Evolutionary conservation across 176 grass and related monocot genomes (phyloP).

Genomic region (Zea luxurians): DNA sequence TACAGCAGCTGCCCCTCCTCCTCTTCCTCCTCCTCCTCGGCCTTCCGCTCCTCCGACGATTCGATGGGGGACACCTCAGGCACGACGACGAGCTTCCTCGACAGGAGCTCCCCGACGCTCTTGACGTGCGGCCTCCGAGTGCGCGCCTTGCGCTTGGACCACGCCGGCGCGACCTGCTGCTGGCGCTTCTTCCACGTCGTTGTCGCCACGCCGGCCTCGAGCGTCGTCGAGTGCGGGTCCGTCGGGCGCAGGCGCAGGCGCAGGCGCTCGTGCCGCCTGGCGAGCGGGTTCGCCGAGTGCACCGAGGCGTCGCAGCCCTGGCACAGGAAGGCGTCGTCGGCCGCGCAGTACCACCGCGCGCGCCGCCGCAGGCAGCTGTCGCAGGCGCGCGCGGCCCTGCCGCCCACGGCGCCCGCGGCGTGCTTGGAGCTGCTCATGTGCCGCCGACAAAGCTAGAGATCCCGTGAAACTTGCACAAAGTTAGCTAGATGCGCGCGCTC

Average conservation of each 20-base stretch:
- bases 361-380: slow-evolving; percentile 72
- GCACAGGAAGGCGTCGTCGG: slow-evolving; percentile 90
- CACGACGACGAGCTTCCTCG: slow-evolving; percentile 46
- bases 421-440: slow-evolving; percentile 39
- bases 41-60: slow-evolving; percentile 54
- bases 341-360: slow-evolving; percentile 91
- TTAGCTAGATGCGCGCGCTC: background rate
- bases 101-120: slow-evolving; percentile 45
- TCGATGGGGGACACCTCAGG: slow-evolving; percentile 46
- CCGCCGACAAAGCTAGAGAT: slow-evolving; percentile 12
- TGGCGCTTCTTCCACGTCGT: slow-evolving; percentile 6
- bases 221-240: background rate
- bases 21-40: slow-evolving; percentile 32
- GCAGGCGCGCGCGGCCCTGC: slow-evolving; percentile 74
- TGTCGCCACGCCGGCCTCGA: background rate
- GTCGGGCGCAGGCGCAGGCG: slow-evolving; percentile 53
- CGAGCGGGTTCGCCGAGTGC: slow-evolving; percentile 86
- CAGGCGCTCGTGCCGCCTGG: slow-evolving; percentile 68
- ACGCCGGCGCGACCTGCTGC: slow-evolving; percentile 45
- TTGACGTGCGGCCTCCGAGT: slow-evolving; percentile 52
- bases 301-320: slow-evolving; percentile 83
- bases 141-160: slow-evolving; percentile 78
- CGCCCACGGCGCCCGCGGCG: slow-evolving; percentile 48
- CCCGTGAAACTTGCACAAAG: background rate
- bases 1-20: slow-evolving; percentile 63